A percentile compares a stretch with the other conserved stretches of the same genome.
Conservation (phyloP, 2,329 filamentous ascomycete species). For the Alternaria longipes region DNA sequence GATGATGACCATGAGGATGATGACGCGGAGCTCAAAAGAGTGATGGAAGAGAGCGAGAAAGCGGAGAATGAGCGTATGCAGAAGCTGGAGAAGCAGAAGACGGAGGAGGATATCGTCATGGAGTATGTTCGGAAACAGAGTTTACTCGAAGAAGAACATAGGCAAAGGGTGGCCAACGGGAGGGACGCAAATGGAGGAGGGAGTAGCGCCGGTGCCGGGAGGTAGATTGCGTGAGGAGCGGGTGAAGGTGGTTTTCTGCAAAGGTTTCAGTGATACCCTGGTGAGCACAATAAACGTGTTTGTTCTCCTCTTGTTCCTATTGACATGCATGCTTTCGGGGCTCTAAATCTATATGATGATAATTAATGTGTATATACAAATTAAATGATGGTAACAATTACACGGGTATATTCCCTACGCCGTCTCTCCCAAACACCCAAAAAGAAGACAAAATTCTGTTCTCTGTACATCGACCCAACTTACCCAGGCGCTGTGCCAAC, state of each 20-base stretch:
- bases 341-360: neutral
- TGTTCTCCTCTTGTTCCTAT: neutral
- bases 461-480: neutral
- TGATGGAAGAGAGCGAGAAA: conserved; percentile 38
- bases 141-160: conserved; percentile 65
- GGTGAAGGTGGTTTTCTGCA: neutral
- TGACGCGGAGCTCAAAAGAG: conserved; percentile 39
- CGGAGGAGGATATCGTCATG: conserved; percentile 76
- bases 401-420: conserved; percentile 5
- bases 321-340: no score
- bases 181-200: neutral
- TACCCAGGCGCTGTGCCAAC: conserved; percentile 1
- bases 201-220: neutral
- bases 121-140: conserved; percentile 83
- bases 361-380: neutral
- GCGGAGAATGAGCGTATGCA: conserved; percentile 52
- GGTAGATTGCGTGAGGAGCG: neutral
- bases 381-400: neutral
- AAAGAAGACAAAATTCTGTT: neutral
- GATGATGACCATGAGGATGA: conserved; percentile 21
- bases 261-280: neutral
- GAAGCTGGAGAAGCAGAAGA: conserved; percentile 54
- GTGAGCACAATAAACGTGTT: neutral
- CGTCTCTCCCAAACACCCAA: neutral
- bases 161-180: conserved; percentile 21